Conservation (phyloP, 768 basidiomycete genomes). For the Xerocomus spinulosus region DNA sequence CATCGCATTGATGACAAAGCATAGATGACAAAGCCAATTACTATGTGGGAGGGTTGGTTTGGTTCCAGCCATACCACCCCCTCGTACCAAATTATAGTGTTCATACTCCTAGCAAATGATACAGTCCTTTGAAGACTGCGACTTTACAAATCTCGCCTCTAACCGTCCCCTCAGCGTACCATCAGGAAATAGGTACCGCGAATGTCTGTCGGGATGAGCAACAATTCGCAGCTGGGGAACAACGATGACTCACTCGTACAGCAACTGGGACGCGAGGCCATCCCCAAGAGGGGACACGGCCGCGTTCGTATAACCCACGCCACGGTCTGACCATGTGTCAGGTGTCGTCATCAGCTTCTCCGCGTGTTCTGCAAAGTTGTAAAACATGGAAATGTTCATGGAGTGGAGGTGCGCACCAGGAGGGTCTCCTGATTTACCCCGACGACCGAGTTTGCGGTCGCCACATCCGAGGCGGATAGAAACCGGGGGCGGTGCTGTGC, state of each 20-base stretch:
- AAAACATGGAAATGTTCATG: too few species aligned
- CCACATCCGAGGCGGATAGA: constrained; percentile 7
- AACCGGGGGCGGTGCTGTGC: background rate
- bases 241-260: constrained; percentile 6
- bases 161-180: constrained; percentile 18
- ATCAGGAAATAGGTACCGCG: constrained; percentile 13
- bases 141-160: constrained; percentile 11
- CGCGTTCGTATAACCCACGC: constrained; percentile 10
- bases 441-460: constrained; percentile 9
- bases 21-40: too few species aligned
- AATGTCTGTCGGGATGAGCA: constrained; percentile 2
- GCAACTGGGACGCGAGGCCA: background rate
- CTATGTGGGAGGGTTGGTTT: too few species aligned
- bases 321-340: constrained; percentile 15
- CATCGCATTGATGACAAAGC: background rate
- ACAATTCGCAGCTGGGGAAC: background rate
- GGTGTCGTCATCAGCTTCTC: constrained; percentile 9
- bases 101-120: constrained; percentile 10
- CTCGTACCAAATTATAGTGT: too few species aligned
- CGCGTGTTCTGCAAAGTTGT: background rate
- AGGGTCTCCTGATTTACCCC: background rate
- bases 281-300: constrained; percentile 5
- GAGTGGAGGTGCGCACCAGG: constrained; percentile 7
- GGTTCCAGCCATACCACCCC: too few species aligned
- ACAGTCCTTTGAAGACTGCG: constrained; percentile 10